Evolutionary conservation across 495 filamentous ascomycete species (phyloP).

Genomic region (Tirmania nivea): DNA sequence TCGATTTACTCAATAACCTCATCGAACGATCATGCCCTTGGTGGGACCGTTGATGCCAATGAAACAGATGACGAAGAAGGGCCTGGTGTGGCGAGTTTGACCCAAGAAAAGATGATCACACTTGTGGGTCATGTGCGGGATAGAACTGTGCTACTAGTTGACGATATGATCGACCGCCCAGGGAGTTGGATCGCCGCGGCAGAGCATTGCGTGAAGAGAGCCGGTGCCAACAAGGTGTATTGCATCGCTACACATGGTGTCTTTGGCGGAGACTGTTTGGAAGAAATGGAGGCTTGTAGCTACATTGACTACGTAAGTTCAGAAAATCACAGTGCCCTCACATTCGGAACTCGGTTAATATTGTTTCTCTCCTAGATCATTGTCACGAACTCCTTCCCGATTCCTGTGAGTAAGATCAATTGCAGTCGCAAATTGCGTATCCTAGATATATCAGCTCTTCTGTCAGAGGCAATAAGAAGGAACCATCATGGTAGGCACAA

Average conservation of each 20-base stretch:
- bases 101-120: slow-evolving; percentile 75
- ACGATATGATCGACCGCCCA: slow-evolving; percentile 97
- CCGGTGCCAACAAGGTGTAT: slow-evolving; percentile 79
- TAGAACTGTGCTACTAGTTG: slow-evolving; percentile 74
- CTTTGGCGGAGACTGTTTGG: slow-evolving; percentile 72
- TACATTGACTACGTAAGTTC: slow-evolving; percentile 42
- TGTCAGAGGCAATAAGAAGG: slow-evolving; percentile 79
- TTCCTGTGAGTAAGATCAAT: slow-evolving; percentile 38
- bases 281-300: slow-evolving; percentile 73
- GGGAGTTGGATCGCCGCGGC: slow-evolving; percentile 97
- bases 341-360: too few species aligned
- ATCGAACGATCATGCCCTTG: slow-evolving; percentile 35
- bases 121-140: slow-evolving; percentile 80
- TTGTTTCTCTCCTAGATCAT: slow-evolving; percentile 36
- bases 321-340: too few species aligned
- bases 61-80: slow-evolving; percentile 79
- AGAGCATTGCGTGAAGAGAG: slow-evolving; percentile 85
- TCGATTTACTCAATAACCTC: slow-evolving; percentile 43
- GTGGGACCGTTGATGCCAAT: slow-evolving; percentile 58
- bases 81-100: slow-evolving; percentile 46
- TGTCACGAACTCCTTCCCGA: slow-evolving; percentile 92
- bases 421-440: slow-evolving; percentile 50
- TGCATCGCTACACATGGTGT: slow-evolving; percentile 94
- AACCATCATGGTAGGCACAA: slow-evolving; percentile 71
- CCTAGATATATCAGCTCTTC: slow-evolving; percentile 65